phyloP scores from a whole-genome alignment of 1,139 yeast species.

The Suhomyces anneliseae region DNA sequence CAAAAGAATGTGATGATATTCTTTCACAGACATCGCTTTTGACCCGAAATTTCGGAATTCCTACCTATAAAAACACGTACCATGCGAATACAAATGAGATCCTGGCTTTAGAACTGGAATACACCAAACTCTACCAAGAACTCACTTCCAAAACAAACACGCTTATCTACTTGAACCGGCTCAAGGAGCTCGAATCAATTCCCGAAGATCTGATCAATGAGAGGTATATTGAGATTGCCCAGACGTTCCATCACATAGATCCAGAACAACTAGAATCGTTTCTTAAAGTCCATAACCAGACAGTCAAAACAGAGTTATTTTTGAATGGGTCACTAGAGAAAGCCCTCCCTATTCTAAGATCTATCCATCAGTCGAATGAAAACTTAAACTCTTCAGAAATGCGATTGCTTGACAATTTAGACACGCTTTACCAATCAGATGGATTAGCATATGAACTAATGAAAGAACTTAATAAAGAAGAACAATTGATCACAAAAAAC shows the following conservation, averaged over 20 bases:
- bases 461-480: conserved; percentile 14
- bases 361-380: conserved; percentile 32
- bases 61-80: conserved; percentile 7
- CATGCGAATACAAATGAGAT: conserved; percentile 5
- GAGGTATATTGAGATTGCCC: conserved; percentile 11
- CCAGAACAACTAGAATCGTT: conserved; percentile 22
- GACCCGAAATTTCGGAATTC: conserved; percentile 32
- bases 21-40: conserved; percentile 23
- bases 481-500: conserved; percentile 10
- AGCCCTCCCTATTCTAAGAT: conserved; percentile 32
- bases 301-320: conserved; percentile 27
- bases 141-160: conserved; percentile 27
- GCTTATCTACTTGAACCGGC: conserved; percentile 31
- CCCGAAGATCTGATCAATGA: conserved; percentile 15
- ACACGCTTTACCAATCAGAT: conserved; percentile 15
- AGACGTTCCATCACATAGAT: conserved; percentile 16
- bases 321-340: conserved; percentile 27
- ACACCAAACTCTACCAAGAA: conserved; percentile 21
- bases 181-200: conserved; percentile 18
- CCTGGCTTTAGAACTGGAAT: conserved; percentile 22
- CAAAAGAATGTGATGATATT: conserved; percentile 23
- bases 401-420: conserved; percentile 26
- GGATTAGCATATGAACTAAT: conserved; percentile 18
- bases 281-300: conserved; percentile 21
- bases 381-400: conserved; percentile 33